Evolutionary conservation across 805 yeast species (phyloP), one percentile per base, ranked within the genome.

Genomic region (Lipomyces spencermartinsiae): DNA sequence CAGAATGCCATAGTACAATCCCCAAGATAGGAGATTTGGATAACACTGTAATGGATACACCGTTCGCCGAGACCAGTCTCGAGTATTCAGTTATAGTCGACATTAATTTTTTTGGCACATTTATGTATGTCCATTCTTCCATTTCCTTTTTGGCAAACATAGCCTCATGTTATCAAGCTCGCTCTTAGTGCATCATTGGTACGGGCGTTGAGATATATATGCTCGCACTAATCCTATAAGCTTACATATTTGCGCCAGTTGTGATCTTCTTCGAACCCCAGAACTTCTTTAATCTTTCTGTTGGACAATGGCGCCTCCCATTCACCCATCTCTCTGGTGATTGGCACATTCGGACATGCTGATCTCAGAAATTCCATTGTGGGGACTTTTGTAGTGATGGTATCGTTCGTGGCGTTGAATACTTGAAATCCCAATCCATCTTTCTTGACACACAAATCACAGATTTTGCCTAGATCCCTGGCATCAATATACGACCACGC

Each of bases 401-500:
- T 59, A 37, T 59, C 62, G 34, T 59, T 59, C 55, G 62, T 59
- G 10, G 62, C 62, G 22, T 59, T 59, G 56, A 59, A 59, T 16
- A 59, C 62, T 35, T 59, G 62, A 31, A 59, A 59, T 37, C 62
- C 62, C 6, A 59, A 31, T 25, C 62, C 62, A 35, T 59, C 62
- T 39, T 59, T 34, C 62, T 59, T 59, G 35, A 59, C 1, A 35
- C 62, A 59, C 51, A 59, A 43, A 31, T 59, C 34, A 31, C 62
- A 59, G 62, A 59, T 59, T 37, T 59, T 58, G 25, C 62, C 62
- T 19, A 59, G 34, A 19, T 59, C 62, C 55, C 62, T 22, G 51
- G 62, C 62, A 59, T 59, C 62, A 22, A 59, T 59, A 8, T 59
- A 59, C 39, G 62, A 59, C 62, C 62, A 59, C 5, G 62, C 62